Conservation (phyloP, 371 early-diverging fungal species). For the Parasitella parasitica region DNA sequence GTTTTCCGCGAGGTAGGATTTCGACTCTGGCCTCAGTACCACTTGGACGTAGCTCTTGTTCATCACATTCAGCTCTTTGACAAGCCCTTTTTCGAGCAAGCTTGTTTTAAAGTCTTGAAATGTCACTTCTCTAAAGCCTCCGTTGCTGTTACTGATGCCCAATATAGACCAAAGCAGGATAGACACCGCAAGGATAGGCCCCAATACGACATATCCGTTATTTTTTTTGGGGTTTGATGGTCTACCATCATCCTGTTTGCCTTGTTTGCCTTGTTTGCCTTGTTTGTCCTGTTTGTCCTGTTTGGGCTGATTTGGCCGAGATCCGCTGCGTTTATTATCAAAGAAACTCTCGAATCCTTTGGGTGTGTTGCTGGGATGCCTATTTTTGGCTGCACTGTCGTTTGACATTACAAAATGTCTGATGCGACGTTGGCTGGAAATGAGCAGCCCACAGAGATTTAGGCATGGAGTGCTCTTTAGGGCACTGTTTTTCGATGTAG, state of each 20-base stretch:
- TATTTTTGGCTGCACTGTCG: neutral
- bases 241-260: neutral
- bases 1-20: constrained; percentile 33
- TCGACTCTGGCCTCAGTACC: constrained; percentile 63
- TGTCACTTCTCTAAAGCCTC: constrained; percentile 65
- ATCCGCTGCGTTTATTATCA: neutral
- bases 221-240: neutral
- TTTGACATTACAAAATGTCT: neutral
- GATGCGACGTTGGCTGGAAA: neutral
- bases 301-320: neutral
- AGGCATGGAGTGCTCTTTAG: neutral
- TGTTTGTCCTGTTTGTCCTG: neutral
- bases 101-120: constrained; percentile 88
- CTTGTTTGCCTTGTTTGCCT: neutral
- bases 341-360: constrained; percentile 12
- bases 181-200: neutral
- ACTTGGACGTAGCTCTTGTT: constrained; percentile 84
- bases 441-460: neutral
- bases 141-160: constrained; percentile 7
- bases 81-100: constrained; percentile 87
- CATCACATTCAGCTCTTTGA: constrained; percentile 80
- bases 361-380: neutral
- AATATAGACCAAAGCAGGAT: neutral
- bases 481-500: neutral
- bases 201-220: neutral